Conservation (phyloP, 805 yeast genomes). For the Tanozyma kutaoensis region DNA sequence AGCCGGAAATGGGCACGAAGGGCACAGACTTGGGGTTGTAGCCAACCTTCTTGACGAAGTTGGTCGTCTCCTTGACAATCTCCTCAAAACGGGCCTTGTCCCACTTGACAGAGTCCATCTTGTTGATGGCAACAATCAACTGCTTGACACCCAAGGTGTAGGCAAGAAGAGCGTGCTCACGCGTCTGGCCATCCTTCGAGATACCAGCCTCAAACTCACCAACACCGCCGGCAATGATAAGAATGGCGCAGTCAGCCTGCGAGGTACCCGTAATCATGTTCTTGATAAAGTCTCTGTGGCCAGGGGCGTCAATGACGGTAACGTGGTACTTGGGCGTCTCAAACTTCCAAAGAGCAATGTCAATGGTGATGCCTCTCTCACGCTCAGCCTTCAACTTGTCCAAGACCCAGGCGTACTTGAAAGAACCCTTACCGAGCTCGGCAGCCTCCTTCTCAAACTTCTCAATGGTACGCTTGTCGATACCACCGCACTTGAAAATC, state of each 20-base stretch:
- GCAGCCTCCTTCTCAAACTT: conserved; percentile 98
- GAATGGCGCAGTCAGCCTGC: conserved; percentile 86
- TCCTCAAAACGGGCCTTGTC: conserved; percentile 69
- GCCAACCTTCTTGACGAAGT: conserved; percentile 79
- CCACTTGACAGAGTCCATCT: conserved; percentile 93
- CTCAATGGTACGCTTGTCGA: conserved; percentile 97
- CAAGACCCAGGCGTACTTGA: conserved; percentile 96
- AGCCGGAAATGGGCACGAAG: conserved; percentile 77
- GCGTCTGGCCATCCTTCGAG: conserved; percentile 90
- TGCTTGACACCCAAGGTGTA: conserved; percentile 82
- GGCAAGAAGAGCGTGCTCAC: conserved; percentile 77
- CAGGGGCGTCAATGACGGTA: conserved; percentile 91
- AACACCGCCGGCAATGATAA: conserved; percentile 83
- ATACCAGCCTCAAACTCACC: conserved; percentile 96
- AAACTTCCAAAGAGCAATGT: conserved; percentile 87
- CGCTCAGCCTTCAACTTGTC: conserved; percentile 94
- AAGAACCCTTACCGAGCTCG: conserved; percentile 93
- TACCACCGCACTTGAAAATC: conserved; percentile 99
- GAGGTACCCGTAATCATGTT: conserved; percentile 94
- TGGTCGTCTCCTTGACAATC: conserved; percentile 62
- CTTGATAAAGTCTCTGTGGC: conserved; percentile 94
- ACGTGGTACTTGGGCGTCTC: conserved; percentile 83
- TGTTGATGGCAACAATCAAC: conserved; percentile 83
- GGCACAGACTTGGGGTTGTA: conserved; percentile 72
- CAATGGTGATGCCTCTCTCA: conserved; percentile 95